Percentiles rank a stretch among this genome's conserved stretches.
phyloP scores from a whole-genome alignment of 1,284 basidiomycete genomes.

The Phellinidium pouzarii region DNA sequence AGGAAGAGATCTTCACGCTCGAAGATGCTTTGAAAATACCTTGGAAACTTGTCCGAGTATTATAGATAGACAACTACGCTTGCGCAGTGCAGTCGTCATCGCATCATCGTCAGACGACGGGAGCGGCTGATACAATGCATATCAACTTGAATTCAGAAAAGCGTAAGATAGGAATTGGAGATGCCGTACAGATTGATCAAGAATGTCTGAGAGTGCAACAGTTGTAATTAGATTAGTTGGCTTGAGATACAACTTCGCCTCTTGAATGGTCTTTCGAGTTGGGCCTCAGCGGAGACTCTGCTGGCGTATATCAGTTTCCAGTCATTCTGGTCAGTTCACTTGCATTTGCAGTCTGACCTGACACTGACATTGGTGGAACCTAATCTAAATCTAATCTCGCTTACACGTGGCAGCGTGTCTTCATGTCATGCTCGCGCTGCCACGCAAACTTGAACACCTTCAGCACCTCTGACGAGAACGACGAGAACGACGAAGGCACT shows the following conservation, averaged over 20 bases:
- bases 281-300: not conserved
- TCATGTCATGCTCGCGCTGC: slow-evolving; percentile 8
- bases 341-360: not conserved
- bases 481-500: not conserved
- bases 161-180: not conserved
- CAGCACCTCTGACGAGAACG: slow-evolving; percentile 4
- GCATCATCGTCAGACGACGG: slow-evolving; percentile 26
- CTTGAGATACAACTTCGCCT: slow-evolving; percentile 24
- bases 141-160: not conserved
- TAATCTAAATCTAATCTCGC: slow-evolving; percentile 1
- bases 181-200: slow-evolving; percentile 26
- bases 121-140: slow-evolving; percentile 21
- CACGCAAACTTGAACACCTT: not conserved
- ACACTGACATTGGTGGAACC: not conserved
- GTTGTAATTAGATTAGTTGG: not conserved
- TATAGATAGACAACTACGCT: too few species aligned
- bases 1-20: slow-evolving; percentile 5
- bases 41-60: too few species aligned
- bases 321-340: too few species aligned
- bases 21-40: slow-evolving; percentile 23
- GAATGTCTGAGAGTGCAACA: slow-evolving; percentile 22
- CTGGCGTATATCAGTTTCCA: too few species aligned
- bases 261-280: slow-evolving; percentile 26
- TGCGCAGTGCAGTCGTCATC: slow-evolving; percentile 24
- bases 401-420: slow-evolving; percentile 2